phyloP scores from a whole-genome alignment of 805 yeast species.

The Limtongia smithiae region DNA sequence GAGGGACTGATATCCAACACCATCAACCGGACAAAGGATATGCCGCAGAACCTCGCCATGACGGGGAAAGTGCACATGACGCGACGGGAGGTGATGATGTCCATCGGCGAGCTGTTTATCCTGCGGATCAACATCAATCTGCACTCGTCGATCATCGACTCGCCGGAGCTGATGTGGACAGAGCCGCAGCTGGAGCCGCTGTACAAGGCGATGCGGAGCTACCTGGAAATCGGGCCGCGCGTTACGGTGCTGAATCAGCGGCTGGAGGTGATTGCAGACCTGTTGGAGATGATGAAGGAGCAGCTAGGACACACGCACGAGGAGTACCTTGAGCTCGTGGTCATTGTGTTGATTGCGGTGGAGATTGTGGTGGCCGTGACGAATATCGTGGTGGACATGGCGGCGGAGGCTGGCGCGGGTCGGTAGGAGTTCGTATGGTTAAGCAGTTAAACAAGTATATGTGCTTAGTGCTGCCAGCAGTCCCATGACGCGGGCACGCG shows the following conservation, averaged over 20 bases:
- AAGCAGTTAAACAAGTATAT: too few relatives aligned
- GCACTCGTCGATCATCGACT: constrained; percentile 69
- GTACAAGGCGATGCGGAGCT: constrained; percentile 85
- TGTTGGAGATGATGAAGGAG: constrained; percentile 93
- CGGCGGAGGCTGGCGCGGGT: constrained; percentile 14
- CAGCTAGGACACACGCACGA: constrained; percentile 91
- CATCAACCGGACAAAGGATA: constrained; percentile 94
- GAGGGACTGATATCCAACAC: constrained; percentile 96
- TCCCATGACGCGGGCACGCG: too few relatives aligned
- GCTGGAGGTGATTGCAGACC: constrained; percentile 86
- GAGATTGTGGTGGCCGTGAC: constrained; percentile 80
- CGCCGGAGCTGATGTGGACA: constrained; percentile 98
- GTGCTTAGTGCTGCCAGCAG: too few relatives aligned
- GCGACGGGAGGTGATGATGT: constrained; percentile 92
- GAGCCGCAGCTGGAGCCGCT: constrained; percentile 97
- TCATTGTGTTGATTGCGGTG: constrained; percentile 84
- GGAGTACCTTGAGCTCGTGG: constrained; percentile 86
- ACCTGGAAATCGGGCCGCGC: constrained; percentile 89
- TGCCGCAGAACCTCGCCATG: constrained; percentile 91
- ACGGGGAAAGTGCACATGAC: constrained; percentile 95
- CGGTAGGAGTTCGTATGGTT: too few relatives aligned
- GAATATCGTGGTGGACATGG: constrained; percentile 24
- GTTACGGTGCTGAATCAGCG: constrained; percentile 87
- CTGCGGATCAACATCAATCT: constrained; percentile 48
- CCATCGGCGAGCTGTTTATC: constrained; percentile 93